phyloP scores from a whole-genome alignment of 2,329 filamentous ascomycete species.

The Aspergillus fijiensis region DNA sequence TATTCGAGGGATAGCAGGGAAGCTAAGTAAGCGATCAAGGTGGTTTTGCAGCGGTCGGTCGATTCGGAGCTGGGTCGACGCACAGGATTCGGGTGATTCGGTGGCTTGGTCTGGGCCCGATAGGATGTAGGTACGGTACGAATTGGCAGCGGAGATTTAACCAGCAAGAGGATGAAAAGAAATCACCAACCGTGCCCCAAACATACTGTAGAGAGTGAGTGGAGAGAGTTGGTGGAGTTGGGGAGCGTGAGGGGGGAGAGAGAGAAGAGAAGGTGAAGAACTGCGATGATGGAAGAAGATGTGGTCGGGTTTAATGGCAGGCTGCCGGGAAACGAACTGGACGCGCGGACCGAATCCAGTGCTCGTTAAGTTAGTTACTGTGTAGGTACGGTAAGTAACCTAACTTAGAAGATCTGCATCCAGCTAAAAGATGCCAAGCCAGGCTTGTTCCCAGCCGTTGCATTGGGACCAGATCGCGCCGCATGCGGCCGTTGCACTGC shows the following conservation, averaged over 20 bases:
- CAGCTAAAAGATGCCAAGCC: not conserved
- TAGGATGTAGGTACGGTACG: not conserved
- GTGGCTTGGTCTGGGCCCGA: not conserved
- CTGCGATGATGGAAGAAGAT: not conserved
- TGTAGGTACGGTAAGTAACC: not conserved
- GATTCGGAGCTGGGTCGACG: not conserved
- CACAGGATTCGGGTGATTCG: not conserved
- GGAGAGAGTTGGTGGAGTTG: not conserved
- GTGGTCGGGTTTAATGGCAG: not conserved
- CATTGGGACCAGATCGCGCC: slow-evolving; percentile 1
- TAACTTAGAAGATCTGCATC: slow-evolving; percentile 1
- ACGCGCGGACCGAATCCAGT: slow-evolving; percentile 3
- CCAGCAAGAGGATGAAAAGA: slow-evolving; percentile 3
- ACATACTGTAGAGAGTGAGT: not conserved
- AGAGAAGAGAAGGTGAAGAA: not conserved
- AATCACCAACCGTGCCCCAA: not conserved
- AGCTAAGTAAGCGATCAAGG: not conserved
- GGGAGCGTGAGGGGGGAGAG: not conserved
- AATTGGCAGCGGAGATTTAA: not conserved
- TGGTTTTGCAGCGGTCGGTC: not conserved
- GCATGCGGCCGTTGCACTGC: slow-evolving; percentile 11
- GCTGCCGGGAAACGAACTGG: slow-evolving; percentile 1
- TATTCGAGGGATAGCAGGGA: not conserved
- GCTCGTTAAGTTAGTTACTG: too few relatives aligned
- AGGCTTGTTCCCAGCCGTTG: not conserved